phyloP scores from a whole-genome alignment of 345 rosid genomes.

The Corymbia maculata region DNA sequence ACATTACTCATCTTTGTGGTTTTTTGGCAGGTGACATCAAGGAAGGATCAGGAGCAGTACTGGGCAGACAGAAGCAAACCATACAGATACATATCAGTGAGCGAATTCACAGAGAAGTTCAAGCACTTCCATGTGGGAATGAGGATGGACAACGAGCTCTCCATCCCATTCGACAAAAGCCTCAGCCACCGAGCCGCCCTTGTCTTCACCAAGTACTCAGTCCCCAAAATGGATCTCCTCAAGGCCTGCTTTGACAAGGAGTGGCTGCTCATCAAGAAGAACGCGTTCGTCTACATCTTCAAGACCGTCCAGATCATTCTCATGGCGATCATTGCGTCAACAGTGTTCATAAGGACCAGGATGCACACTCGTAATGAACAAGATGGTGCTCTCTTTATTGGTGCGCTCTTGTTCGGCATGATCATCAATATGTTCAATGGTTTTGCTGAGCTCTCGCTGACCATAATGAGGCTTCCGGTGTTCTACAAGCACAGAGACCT shows the following conservation, averaged over 20 bases:
- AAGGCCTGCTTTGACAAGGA: constrained; percentile 77
- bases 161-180: constrained; percentile 47
- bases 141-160: constrained; percentile 38
- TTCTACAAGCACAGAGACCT: constrained; percentile 93
- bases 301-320: constrained; percentile 65
- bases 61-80: constrained; percentile 57
- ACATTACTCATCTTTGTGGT: neutral
- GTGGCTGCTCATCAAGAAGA: constrained; percentile 59
- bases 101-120: constrained; percentile 48
- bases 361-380: constrained; percentile 42
- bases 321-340: constrained; percentile 41
- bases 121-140: constrained; percentile 64
- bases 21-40: constrained; percentile 69
- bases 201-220: constrained; percentile 41
- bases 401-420: constrained; percentile 40
- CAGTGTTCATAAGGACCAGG: constrained; percentile 49
- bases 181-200: constrained; percentile 62
- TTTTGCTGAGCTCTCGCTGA: constrained; percentile 65
- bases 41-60: constrained; percentile 87
- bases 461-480: constrained; percentile 70
- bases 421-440: constrained; percentile 87
- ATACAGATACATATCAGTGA: constrained; percentile 52
- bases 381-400: constrained; percentile 39
- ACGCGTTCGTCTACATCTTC: constrained; percentile 55
- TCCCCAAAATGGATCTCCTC: constrained; percentile 53